A percentile compares a stretch with the other conserved stretches of the same genome.
Evolutionary conservation across 768 basidiomycete species (phyloP).

Genomic region (Dioszegia crocea): DNA sequence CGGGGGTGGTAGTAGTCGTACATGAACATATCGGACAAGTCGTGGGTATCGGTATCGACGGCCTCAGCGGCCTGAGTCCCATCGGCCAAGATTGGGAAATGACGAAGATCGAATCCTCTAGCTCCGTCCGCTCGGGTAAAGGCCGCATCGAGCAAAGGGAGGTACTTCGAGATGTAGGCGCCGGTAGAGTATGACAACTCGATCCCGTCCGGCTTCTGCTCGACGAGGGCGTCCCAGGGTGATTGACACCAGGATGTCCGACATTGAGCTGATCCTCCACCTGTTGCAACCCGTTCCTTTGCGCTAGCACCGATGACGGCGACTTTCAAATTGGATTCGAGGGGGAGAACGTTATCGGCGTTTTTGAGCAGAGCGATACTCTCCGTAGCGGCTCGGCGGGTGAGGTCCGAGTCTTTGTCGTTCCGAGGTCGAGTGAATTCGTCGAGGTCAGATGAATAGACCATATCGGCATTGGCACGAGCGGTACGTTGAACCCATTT

Average conservation of each 20-base stretch:
- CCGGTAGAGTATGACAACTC: conserved; percentile 60
- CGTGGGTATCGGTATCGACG: conserved; percentile 51
- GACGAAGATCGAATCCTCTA: conserved; percentile 61
- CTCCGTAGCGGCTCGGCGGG: conserved; percentile 57
- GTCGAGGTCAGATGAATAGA: conserved; percentile 46
- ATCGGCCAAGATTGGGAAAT: conserved; percentile 55
- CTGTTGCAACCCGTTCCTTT: conserved; percentile 45
- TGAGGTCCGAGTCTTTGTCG: neutral
- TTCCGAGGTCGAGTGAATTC: conserved; percentile 5
- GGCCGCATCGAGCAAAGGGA: conserved; percentile 28
- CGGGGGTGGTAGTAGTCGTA: conserved; percentile 56
- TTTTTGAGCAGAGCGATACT: conserved; percentile 74
- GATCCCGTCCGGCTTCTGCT: conserved; percentile 54
- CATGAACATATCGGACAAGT: conserved; percentile 62
- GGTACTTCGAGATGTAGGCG: conserved; percentile 60
- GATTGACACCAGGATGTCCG: conserved; percentile 64
- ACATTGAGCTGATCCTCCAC: conserved; percentile 67
- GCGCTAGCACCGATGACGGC: conserved; percentile 62
- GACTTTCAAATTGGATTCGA: conserved; percentile 54
- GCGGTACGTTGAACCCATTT: conserved; percentile 66
- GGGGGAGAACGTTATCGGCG: conserved; percentile 57
- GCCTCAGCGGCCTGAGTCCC: conserved; percentile 54
- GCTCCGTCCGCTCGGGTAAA: conserved; percentile 54
- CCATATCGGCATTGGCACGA: conserved; percentile 62
- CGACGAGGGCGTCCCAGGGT: conserved; percentile 60